Evolutionary conservation across 345 rosid species (phyloP).

Genomic region (Ceriops decandra): DNA sequence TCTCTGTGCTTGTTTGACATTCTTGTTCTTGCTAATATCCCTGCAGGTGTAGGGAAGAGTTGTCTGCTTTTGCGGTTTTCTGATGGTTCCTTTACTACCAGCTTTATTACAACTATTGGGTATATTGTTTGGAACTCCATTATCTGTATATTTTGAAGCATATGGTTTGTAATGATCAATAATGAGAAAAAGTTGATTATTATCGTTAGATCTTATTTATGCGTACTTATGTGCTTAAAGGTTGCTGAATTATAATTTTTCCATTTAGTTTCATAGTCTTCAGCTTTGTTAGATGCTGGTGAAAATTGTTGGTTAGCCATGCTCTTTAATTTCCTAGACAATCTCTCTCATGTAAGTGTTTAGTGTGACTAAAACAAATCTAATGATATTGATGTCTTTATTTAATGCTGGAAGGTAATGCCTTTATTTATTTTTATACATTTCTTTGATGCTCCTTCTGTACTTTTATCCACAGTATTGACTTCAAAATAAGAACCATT

Average conservation of each 20-base stretch:
- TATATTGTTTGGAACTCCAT: conserved; percentile 14
- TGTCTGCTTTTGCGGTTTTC: conserved; percentile 84
- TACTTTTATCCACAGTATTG: conserved; percentile 37
- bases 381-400: background rate
- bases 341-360: background rate
- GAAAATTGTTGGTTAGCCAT: no score
- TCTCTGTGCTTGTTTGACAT: background rate
- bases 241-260: background rate
- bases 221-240: background rate
- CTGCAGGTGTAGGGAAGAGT: conserved; percentile 89
- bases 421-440: background rate
- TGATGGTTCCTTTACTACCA: conserved; percentile 84
- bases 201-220: background rate
- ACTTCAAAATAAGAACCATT: conserved; percentile 62
- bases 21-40: background rate
- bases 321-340: background rate
- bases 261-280: background rate
- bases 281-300: no score
- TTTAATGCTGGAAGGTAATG: background rate
- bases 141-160: background rate
- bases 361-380: background rate
- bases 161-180: background rate
- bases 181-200: background rate
- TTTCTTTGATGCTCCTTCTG: background rate
- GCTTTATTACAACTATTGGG: conserved; percentile 92